phyloP scores from a whole-genome alignment of 176 grass and related monocot genomes.

The Oryza meyeriana region DNA sequence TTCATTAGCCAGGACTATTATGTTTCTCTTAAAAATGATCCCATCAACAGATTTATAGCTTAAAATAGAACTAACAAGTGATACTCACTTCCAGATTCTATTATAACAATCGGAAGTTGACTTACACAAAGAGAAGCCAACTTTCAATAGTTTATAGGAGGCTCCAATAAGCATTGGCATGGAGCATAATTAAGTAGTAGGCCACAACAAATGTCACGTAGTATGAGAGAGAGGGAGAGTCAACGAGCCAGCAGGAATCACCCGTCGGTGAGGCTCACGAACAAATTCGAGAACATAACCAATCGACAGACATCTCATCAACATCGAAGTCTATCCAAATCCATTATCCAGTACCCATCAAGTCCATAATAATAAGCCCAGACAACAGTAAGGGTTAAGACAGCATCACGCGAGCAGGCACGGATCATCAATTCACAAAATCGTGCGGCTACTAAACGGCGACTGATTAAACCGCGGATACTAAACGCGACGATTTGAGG shows the following conservation, averaged over 20 bases:
- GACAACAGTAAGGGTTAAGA: neutral
- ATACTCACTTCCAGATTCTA: neutral
- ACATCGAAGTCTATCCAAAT: neutral
- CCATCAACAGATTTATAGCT: neutral
- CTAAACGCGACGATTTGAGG: neutral
- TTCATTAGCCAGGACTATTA: neutral
- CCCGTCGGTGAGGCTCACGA: neutral
- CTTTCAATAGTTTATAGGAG: neutral
- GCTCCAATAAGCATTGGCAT: neutral
- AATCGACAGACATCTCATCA: neutral
- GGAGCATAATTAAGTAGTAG: neutral
- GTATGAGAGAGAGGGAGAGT: neutral
- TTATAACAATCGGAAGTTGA: neutral
- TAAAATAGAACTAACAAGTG: neutral
- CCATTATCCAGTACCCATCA: too few relatives aligned
- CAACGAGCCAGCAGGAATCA: neutral
- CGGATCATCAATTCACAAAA: neutral
- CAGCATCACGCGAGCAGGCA: too few relatives aligned
- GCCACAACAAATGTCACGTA: neutral
- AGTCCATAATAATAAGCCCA: too few relatives aligned
- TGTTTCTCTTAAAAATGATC: neutral
- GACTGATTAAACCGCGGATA: neutral
- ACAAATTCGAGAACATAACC: neutral
- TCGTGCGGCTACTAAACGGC: too few relatives aligned
- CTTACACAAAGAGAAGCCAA: neutral